phyloP scores from a whole-genome alignment of 352 stramenopile species.

The Globisporangium emineosum region DNA sequence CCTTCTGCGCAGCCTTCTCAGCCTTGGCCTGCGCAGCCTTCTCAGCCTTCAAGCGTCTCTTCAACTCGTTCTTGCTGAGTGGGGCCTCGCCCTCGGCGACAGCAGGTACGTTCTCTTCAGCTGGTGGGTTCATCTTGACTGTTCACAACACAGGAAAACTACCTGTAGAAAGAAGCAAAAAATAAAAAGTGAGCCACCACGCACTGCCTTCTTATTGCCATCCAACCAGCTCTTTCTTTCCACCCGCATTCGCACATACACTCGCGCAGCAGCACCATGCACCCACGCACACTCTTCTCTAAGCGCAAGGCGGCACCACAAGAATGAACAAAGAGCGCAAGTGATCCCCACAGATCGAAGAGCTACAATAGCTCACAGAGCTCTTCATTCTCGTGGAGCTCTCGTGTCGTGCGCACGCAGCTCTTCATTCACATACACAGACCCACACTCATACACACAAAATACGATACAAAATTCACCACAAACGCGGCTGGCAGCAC shows the following conservation, averaged over 20 bases:
- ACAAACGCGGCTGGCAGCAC: neutral
- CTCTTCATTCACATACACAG: neutral
- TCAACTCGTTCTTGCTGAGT: constrained; percentile 98
- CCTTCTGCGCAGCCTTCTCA: constrained; percentile 89
- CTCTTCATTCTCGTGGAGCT: no score
- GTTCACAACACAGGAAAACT: constrained; percentile 3
- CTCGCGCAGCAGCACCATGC: neutral
- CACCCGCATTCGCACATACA: neutral
- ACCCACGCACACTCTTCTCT: neutral
- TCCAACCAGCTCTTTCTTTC: neutral
- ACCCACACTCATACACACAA: neutral
- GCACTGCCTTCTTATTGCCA: neutral
- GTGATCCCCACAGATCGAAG: neutral
- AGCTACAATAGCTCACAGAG: neutral
- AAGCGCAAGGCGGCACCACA: neutral
- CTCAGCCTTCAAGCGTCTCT: constrained; percentile 96
- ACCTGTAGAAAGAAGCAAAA: neutral
- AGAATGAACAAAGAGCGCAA: neutral
- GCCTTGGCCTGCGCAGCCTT: constrained; percentile 93
- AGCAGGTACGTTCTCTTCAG: constrained; percentile 15
- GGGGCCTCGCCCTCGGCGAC: constrained; percentile 19
- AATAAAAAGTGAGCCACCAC: constrained; percentile 2
- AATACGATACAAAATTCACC: neutral
- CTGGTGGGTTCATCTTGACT: constrained; percentile 19
- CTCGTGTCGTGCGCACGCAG: neutral